Percentiles rank a stretch among this genome's conserved stretches.
phyloP scores from a whole-genome alignment of 2,329 filamentous ascomycete genomes.

The Colletotrichum plurivorum region DNA sequence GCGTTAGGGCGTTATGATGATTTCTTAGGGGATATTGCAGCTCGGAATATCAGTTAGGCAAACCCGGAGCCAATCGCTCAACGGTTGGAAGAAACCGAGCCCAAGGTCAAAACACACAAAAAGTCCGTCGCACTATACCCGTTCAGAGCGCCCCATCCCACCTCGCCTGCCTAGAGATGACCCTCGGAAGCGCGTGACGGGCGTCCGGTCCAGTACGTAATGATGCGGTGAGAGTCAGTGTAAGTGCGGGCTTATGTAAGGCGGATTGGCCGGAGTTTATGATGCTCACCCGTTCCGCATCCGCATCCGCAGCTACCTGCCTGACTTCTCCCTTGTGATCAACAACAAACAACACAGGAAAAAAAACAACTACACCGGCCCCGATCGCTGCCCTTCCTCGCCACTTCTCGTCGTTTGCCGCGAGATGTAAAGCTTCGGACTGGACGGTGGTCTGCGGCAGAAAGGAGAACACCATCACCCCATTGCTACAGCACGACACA shows the following conservation, averaged over 20 bases:
- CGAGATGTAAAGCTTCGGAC: slow-evolving; percentile 36
- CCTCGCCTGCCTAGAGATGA: not conserved
- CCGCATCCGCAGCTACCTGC: slow-evolving; percentile 26
- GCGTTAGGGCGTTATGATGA: slow-evolving; percentile 33
- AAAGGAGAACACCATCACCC: slow-evolving; percentile 25
- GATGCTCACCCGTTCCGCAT: slow-evolving; percentile 34
- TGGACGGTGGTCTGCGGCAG: slow-evolving; percentile 33
- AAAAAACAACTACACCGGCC: not conserved
- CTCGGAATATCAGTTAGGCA: slow-evolving; percentile 13
- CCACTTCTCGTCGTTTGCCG: slow-evolving; percentile 11
- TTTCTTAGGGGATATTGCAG: slow-evolving; percentile 2
- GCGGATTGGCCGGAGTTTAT: slow-evolving; percentile 24
- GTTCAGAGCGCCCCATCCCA: slow-evolving; percentile 1
- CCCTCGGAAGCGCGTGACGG: slow-evolving; percentile 1
- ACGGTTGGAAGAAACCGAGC: not conserved
- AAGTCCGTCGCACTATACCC: slow-evolving; percentile 13
- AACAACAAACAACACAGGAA: slow-evolving; percentile 35
- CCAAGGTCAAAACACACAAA: not conserved
- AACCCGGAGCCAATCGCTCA: slow-evolving; percentile 1
- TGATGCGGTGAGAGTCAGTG: slow-evolving; percentile 8
- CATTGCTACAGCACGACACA: slow-evolving; percentile 23
- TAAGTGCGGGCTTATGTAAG: slow-evolving; percentile 34
- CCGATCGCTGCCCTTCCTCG: not conserved
- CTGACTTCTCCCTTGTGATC: slow-evolving; percentile 33
- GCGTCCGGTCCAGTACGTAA: slow-evolving; percentile 28